Evolutionary conservation across 805 yeast species (phyloP), one percentile per base, ranked within the genome.

Genomic region (Schizosaccharomyces japonicus): DNA sequence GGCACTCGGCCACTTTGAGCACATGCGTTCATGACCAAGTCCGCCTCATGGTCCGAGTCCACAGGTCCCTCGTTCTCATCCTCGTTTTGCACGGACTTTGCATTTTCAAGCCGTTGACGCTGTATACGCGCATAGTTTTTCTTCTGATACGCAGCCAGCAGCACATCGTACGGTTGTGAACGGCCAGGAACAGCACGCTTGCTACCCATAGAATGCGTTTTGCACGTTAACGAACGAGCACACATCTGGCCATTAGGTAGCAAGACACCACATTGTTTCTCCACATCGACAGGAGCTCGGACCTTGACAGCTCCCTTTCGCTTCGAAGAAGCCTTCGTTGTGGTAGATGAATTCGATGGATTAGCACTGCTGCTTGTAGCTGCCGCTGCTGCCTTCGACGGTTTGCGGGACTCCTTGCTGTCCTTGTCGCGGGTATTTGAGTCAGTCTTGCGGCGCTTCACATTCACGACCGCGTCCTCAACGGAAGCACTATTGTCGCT

Each of bases 121-220:
- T 56, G 93, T 50, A 80, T 67, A 59, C 82, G 84, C 32, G 92
- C 87, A 61, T 90, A 95, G 59, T 87, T 87, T 55, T 82, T 74
- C 55, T 84, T 76, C 64, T 90, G 98, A 58, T 87, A 85, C 15
- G 83, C 85, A 19, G 85, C 83, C 49, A 90, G 66, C 48, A 90
- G 66, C 27, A 75, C 76, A 60, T 90, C 98, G 63, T 84, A 90
- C 0, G 95, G 84, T 5, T 90, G 85, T 31, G 93, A 76, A 55
- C 98, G 71, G 8, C 98, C 98, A 15, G 74, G 76, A 19, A 90
- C 98, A 0, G 94, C 85, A 55, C 98, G 72, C 57, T 90, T 90
- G 26, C 95, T 94, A 30, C 95, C 95, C 95, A 90, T 85, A 1
- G 96, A 82, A 62, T 90, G 98, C 0, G 95, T 84, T 59, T 90